Evolutionary conservation across 2,329 filamentous ascomycete genomes (phyloP), one percentile per base, ranked within the genome.

Genomic region (Akanthomyces muscarius): DNA sequence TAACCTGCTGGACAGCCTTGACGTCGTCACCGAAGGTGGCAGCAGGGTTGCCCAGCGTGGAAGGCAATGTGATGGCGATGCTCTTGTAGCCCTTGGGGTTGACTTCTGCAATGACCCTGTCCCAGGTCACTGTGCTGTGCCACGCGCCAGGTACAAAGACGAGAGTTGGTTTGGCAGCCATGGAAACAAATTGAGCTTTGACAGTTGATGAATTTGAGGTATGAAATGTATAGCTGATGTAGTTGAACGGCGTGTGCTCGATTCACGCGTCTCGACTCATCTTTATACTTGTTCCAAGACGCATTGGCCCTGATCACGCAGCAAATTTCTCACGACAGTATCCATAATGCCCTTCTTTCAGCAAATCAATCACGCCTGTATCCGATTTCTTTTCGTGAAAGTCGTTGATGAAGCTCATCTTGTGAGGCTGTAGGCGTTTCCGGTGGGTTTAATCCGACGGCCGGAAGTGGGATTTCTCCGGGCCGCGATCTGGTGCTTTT

Each of bases 91-190:
- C 63, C 6, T 74, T 64, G n/a, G 67, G 58, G 59, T 74, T 64
- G 33, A 81, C 68, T 30, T 73, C 64, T 1, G 71, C 67, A 14
- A 69, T 71, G 60, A 80, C 60, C 48, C 73, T 73, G 63, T 70
- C 64, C 69, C 75, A 80, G 64, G 70, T 76, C 14, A 66, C 71
- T 1, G 78, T 69, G 5, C 64, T 67, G 62, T 83, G 81, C 80
- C 81, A 83, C 30, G 79, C 74, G 5, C 81, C 81, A 1, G 75
- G 80, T 1, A 84, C 72, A 23, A 83, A 75, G 62, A 84, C 64
- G 0, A 83, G 58, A 0, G 69, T 72, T 6, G 70, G 70, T n/a
- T 68, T 69, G 2, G 68, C 30, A 6, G 41, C 5, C 59, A 62
- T 62, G 23, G 42, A 14, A 11, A 21, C 21, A 8, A 11, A n/a